Evolutionary conservation across 768 basidiomycete species (phyloP), one percentile per base, ranked within the genome.

Genomic region (Psilocybe tampanensis): DNA sequence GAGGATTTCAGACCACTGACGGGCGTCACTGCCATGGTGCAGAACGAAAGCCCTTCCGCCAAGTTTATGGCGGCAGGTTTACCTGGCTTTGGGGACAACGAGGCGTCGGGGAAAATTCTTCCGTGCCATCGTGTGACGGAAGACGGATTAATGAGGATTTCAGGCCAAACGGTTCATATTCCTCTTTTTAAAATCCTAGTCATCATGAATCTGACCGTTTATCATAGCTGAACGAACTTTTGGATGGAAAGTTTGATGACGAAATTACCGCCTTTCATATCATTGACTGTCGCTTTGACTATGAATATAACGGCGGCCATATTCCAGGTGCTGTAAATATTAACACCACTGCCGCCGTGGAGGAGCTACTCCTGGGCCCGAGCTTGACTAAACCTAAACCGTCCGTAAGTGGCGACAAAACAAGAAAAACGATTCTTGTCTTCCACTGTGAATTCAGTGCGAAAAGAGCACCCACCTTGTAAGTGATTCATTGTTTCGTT

Each of bases 391-490:
- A 81, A 70, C 89, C 90, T 9, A 76, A 71, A 55, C 84, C 89
- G 4, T 88, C 86, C 32, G 77, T 84, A 39, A 95, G 93, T 70
- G 90, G 92, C 19, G 90, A 95, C 62, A 54, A 71, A 0, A 74
- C 76, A 13, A 83, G 80, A 72, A 95, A 95, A 76, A 94, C 90
- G 1, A 76, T 98, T 29, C 74, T 98, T 41, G 82, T 99, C 44
- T 98, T 99, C 80, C 97, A 99, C 68, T 99, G 97, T 77, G 97
- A 99, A 74, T 98, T 98, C 68, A 95, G 92, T 61, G 89, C 84
- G 17, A 97, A 97, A 74, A 82, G 97, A 42, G 97, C 95, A 0
- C 97, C 97, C 1, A 96, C 96, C 8, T 94, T 96, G 95, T 95
- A 70, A 75, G 86, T 81, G 18, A 6, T 19, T 33, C 22, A 8